These are phyloP conservation scores for Akanthomyces lecanii DNA, from an alignment of 2,329 filamentous ascomycete species.

Conservation along the genomic window DNA sequence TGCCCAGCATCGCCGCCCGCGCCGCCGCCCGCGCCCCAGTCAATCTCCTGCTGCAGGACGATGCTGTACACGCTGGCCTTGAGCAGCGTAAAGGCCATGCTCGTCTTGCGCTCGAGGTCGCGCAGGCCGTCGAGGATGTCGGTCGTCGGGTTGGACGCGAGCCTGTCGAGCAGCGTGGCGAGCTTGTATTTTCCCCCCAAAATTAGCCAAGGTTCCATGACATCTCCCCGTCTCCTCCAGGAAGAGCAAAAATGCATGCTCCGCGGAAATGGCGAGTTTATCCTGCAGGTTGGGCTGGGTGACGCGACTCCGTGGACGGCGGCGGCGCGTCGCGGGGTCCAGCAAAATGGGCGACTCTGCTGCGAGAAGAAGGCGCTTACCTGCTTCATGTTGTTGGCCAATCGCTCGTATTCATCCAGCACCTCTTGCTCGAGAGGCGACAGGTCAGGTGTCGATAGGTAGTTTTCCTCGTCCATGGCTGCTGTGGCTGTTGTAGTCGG, in stretches of 20 bases:
- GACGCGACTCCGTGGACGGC: background rate
- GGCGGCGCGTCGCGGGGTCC: background rate
- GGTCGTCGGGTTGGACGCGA: conserved; percentile 67
- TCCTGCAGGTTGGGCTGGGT: background rate
- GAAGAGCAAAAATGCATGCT: too few species aligned
- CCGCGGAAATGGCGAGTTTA: too few species aligned
- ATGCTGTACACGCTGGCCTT: conserved; percentile 99
- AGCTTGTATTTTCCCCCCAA: conserved; percentile 39
- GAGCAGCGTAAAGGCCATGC: conserved; percentile 87
- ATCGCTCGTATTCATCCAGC: conserved; percentile 83
- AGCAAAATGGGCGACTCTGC: too few species aligned
- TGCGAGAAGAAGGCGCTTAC: conserved; percentile 41
- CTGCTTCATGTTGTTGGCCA: conserved; percentile 88
- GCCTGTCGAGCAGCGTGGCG: conserved; percentile 55
- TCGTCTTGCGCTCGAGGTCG: conserved; percentile 88
- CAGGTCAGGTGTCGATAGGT: conserved; percentile 52
- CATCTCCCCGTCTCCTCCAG: too few species aligned
- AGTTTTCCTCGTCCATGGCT: conserved; percentile 19
- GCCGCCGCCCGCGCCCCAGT: conserved; percentile 54
- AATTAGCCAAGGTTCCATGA: too few species aligned
- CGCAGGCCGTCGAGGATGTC: conserved; percentile 83
- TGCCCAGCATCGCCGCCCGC: conserved; percentile 26
- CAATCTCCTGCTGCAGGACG: conserved; percentile 94
- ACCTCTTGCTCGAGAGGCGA: conserved; percentile 88
- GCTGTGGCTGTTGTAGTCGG: background rate